Percentiles rank a stretch among this genome's conserved stretches.
Conservation (phyloP, 352 stramenopile species). For the Pythium myriotylum region DNA sequence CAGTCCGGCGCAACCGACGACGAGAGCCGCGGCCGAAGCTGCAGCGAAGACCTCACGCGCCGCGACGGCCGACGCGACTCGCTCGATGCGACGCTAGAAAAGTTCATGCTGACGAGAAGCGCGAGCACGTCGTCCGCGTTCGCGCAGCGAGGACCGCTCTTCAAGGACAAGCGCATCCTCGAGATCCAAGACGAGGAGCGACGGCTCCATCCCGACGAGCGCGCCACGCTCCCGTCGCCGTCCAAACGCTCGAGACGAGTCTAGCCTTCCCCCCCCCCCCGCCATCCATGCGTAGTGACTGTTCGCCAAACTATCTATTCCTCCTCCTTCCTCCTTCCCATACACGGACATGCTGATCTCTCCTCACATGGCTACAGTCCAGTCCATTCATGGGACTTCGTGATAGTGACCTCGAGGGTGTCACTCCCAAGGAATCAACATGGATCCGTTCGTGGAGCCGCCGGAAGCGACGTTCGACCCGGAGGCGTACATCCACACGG, state of each 20-base stretch:
- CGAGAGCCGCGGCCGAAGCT: conserved; percentile 35
- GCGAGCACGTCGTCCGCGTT: conserved; percentile 37
- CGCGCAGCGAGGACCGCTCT: conserved; percentile 35
- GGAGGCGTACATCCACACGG: conserved; percentile 41
- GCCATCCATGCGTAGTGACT: neutral
- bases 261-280: neutral
- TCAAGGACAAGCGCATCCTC: conserved; percentile 75
- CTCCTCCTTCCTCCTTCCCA: neutral
- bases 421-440: conserved; percentile 7
- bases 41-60: conserved; percentile 41
- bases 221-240: conserved; percentile 39
- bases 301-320: conserved; percentile 10
- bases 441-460: conserved; percentile 40
- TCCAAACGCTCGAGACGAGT: conserved; percentile 52
- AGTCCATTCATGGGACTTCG: neutral
- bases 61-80: conserved; percentile 17
- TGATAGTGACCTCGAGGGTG: neutral
- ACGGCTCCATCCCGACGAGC: conserved; percentile 58
- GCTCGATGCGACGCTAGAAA: conserved; percentile 16
- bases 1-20: conserved; percentile 1
- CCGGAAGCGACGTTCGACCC: conserved; percentile 30
- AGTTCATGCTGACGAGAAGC: conserved; percentile 37
- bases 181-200: conserved; percentile 80
- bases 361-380: neutral
- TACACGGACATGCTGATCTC: no score